Evolutionary conservation across 2,329 filamentous ascomycete genomes (phyloP).

Genomic region (Neofusicoccum cordaticola): DNA sequence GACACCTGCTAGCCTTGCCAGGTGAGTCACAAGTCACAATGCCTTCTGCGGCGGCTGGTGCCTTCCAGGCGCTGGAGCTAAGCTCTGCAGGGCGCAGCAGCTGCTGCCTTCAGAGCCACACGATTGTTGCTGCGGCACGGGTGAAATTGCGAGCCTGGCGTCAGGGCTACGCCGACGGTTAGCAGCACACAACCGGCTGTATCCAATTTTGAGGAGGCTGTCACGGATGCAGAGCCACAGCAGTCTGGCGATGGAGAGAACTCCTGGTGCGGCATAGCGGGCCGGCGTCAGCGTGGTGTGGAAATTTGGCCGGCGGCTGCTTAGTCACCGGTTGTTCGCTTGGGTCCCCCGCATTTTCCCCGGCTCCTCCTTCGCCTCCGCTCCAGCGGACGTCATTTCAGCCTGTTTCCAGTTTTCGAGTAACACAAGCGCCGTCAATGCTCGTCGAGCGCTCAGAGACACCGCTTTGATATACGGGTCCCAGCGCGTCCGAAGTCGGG

Average conservation of each 20-base stretch:
- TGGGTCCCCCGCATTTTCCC: constrained; percentile 12
- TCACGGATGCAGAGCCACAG: neutral
- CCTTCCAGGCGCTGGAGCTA: too few species aligned
- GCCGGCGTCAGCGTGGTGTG: neutral
- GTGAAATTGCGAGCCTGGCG: neutral
- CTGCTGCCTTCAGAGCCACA: too few species aligned
- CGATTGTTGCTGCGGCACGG: neutral
- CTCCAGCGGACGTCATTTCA: neutral
- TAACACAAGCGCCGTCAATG: neutral
- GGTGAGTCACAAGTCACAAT: neutral
- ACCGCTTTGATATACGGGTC: neutral
- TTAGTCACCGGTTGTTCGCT: neutral
- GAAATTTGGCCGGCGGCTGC: neutral
- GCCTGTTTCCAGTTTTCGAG: constrained; percentile 2
- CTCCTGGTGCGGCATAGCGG: neutral
- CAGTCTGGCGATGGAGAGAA: neutral
- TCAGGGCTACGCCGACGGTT: neutral
- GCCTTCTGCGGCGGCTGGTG: too few species aligned
- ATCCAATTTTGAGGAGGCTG: neutral
- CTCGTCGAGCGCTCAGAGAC: neutral
- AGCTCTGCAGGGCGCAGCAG: neutral
- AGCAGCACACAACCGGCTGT: neutral
- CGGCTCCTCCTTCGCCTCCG: neutral
- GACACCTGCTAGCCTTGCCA: neutral
- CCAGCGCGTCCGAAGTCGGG: neutral